These are phyloP conservation scores for Cryptosporidium xiaoi DNA, from an alignment of 169 alveolate genomes.

Conservation along the genomic window DNA sequence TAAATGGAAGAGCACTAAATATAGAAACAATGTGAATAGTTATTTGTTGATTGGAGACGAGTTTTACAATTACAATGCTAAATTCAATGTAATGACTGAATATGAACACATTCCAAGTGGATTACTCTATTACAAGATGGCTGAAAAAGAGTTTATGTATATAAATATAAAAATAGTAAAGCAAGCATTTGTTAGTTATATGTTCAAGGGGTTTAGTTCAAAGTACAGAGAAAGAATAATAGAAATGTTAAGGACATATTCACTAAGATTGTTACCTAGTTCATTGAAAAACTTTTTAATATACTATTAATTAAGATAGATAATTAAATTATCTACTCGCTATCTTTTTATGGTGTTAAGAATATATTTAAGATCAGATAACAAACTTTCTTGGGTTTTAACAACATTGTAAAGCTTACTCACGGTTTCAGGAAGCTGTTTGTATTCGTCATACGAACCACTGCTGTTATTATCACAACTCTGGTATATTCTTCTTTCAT, in stretches of 20 bases:
- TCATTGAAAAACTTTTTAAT: conserved; percentile 16
- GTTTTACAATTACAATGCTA: neutral
- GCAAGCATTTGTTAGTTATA: conserved; percentile 48
- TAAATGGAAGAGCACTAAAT: conserved; percentile 2
- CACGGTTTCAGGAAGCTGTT: conserved; percentile 24
- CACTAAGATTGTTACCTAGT: conserved; percentile 40
- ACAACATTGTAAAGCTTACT: conserved; percentile 41
- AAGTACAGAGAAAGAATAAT: conserved; percentile 42
- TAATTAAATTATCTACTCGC: neutral
- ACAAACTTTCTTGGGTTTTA: conserved; percentile 39
- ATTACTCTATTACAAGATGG: conserved; percentile 39
- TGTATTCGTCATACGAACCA: neutral
- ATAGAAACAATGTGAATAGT: neutral
- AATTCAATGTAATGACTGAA: neutral
- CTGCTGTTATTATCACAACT: neutral
- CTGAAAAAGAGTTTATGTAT: conserved; percentile 5
- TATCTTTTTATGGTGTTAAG: conserved; percentile 12
- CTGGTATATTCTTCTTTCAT: neutral
- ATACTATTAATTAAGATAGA: neutral
- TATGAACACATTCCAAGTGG: conserved; percentile 23
- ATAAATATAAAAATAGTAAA: conserved; percentile 34
- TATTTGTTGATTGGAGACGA: conserved; percentile 14
- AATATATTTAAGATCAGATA: conserved; percentile 27
- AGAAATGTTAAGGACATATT: conserved; percentile 45
- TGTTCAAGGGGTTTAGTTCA: conserved; percentile 45